phyloP scores from a whole-genome alignment of 2,329 filamentous ascomycete genomes.

The Fusarium penzigii region DNA sequence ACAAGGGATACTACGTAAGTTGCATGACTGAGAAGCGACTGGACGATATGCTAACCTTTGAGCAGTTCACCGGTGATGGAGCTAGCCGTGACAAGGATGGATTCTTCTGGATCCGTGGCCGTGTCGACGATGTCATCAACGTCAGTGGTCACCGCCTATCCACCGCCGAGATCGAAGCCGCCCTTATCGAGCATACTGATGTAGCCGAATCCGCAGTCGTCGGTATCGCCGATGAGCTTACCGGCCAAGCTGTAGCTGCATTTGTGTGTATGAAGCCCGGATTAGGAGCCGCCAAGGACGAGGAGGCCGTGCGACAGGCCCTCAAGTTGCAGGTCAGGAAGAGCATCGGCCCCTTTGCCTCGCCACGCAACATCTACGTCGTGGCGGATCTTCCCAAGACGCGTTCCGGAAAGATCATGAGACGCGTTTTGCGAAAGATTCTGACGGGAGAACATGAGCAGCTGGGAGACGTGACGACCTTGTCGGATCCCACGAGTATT shows the following conservation, averaged over 20 bases:
- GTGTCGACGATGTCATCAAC: slow-evolving; percentile 95
- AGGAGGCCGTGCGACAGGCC: slow-evolving; percentile 76
- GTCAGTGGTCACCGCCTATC: slow-evolving; percentile 91
- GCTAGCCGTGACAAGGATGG: slow-evolving; percentile 90
- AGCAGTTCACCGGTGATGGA: slow-evolving; percentile 80
- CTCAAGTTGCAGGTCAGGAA: slow-evolving; percentile 87
- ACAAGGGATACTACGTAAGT: slow-evolving; percentile 91
- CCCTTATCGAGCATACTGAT: slow-evolving; percentile 80
- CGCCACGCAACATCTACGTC: slow-evolving; percentile 84
- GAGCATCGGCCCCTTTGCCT: slow-evolving; percentile 90
- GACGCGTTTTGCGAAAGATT: slow-evolving; percentile 90
- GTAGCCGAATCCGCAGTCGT: slow-evolving; percentile 93
- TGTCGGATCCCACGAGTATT: slow-evolving; percentile 84
- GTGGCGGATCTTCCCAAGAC: slow-evolving; percentile 93
- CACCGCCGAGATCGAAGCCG: slow-evolving; percentile 95
- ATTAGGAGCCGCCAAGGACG: slow-evolving; percentile 42
- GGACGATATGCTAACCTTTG: not conserved
- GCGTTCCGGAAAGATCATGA: slow-evolving; percentile 94
- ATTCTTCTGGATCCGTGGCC: slow-evolving; percentile 97
- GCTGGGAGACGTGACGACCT: slow-evolving; percentile 83
- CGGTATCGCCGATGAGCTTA: slow-evolving; percentile 84
- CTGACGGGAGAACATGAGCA: slow-evolving; percentile 91
- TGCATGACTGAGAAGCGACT: no score
- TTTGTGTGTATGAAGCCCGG: slow-evolving; percentile 77
- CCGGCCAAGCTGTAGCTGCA: slow-evolving; percentile 89